A percentile compares a stretch with the other conserved stretches of the same genome.
phyloP scores from a whole-genome alignment of 2,329 filamentous ascomycete genomes.

The Epichloe baconii region DNA sequence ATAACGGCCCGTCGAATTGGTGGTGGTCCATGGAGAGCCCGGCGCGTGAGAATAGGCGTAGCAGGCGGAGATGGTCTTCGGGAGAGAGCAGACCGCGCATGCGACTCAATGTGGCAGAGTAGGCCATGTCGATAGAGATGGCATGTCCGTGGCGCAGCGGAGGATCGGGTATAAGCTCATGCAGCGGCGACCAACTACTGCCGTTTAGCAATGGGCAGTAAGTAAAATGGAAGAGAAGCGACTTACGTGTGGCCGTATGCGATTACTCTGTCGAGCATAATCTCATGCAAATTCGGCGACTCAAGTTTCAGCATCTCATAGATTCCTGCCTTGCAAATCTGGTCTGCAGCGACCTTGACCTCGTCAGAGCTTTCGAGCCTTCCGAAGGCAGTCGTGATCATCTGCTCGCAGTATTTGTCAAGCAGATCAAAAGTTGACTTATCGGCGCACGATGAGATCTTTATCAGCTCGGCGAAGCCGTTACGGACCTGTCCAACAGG shows the following conservation, averaged over 20 bases:
- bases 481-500: slow-evolving; percentile 57
- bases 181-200: slow-evolving; percentile 52
- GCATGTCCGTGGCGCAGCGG: slow-evolving; percentile 61
- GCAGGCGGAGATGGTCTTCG: slow-evolving; percentile 46
- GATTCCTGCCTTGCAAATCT: slow-evolving; percentile 56
- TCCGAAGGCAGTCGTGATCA: slow-evolving; percentile 53
- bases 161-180: slow-evolving; percentile 55
- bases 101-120: slow-evolving; percentile 55
- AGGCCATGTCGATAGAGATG: slow-evolving; percentile 66
- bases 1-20: slow-evolving; percentile 51
- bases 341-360: slow-evolving; percentile 34
- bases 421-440: slow-evolving; percentile 52
- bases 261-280: slow-evolving; percentile 58
- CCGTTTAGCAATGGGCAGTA: not conserved
- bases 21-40: slow-evolving; percentile 60
- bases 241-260: slow-evolving; percentile 57
- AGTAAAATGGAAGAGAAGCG: no score
- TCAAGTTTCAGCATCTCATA: slow-evolving; percentile 63
- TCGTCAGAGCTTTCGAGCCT: slow-evolving; percentile 37
- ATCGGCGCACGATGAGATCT: slow-evolving; percentile 61
- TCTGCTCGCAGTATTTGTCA: slow-evolving; percentile 54
- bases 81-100: slow-evolving; percentile 47
- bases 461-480: slow-evolving; percentile 63
- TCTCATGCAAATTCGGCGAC: slow-evolving; percentile 61
- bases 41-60: slow-evolving; percentile 56